Conservation (phyloP, 2,329 filamentous ascomycete species). For the Herpotrichia juniperi region DNA sequence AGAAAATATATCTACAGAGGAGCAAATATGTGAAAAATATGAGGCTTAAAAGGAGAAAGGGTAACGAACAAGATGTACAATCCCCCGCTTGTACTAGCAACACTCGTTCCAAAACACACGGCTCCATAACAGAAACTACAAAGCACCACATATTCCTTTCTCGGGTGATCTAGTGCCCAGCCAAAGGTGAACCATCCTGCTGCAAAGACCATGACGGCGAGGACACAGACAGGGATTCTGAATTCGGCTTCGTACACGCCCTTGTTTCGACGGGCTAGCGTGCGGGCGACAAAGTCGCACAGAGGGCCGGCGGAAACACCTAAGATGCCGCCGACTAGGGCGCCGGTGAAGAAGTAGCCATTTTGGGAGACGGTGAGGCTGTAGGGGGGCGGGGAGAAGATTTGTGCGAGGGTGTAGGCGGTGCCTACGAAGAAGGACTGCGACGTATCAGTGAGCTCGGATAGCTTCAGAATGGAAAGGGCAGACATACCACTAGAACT, state of each 20-base stretch:
- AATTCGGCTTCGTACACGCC: conserved; percentile 30
- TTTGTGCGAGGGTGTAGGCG: conserved; percentile 30
- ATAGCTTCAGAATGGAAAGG: neutral
- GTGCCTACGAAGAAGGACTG: conserved; percentile 32
- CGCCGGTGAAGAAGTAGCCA: conserved; percentile 32
- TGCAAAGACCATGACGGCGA: conserved; percentile 21
- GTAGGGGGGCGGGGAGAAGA: conserved; percentile 28
- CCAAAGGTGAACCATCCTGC: conserved; percentile 27
- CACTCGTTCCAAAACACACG: conserved; percentile 23
- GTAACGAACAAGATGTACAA: conserved; percentile 41
- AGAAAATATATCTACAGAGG: neutral
- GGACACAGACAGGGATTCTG: conserved; percentile 23
- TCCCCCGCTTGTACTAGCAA: conserved; percentile 30
- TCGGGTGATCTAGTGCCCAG: conserved; percentile 24
- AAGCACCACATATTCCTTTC: conserved; percentile 5
- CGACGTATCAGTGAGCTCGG: neutral
- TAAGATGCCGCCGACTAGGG: conserved; percentile 27
- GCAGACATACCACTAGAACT: conserved; percentile 23
- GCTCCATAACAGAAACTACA: conserved; percentile 27
- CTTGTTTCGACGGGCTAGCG: conserved; percentile 17
- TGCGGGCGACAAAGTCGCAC: conserved; percentile 21
- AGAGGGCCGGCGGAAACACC: conserved; percentile 23
- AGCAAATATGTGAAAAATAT: neutral
- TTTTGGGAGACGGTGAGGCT: conserved; percentile 26
- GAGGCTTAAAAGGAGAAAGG: neutral